Evolutionary conservation across 768 basidiomycete genomes (phyloP), one percentile per base, ranked within the genome.

Genomic region (Mycena olivaceomarginata): DNA sequence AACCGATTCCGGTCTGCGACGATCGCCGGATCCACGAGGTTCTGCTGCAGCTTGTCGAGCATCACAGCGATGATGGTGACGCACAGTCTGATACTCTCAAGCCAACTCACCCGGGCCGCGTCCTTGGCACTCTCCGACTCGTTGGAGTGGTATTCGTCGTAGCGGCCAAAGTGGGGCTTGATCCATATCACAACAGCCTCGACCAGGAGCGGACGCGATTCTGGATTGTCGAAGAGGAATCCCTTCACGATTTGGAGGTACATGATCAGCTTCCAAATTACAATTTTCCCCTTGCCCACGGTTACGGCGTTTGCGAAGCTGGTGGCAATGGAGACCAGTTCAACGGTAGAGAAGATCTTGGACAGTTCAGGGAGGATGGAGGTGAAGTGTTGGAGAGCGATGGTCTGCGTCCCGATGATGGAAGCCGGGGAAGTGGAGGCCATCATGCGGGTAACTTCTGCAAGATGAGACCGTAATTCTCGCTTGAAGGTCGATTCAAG

Each of bases 361-460:
- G 93, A 89, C 22, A 99, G 89, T 82, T 97, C 96, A 5, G 98
- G 97, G 12, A 99, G 89, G 77, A 98, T 95, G 31, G 96, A 94
- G 3, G 96, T 95, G 83, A 98, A 99, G 85, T 97, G 95, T 82
- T 98, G 97, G 15, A 98, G 88, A 7, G 97, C 97, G 75, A 98
- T 94, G 1, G 97, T 97, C 82, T 99, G 98, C 2, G 98, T 98
- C 67, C 98, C 98, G 65, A 99, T 97, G 83, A 98, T 95, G n/a
- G 95, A 93, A 7, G 93, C 90, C 0, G 97, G 97, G 3, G 93
- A 89, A 0, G 91, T 89, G 2, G 91, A 92, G 0, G 93, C 90
- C 98, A 99, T 98, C 92, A 99, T 94, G 60, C 92, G 89, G 80
- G 96, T 98, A 74, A 98, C 93, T 79, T 96, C 94, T 2, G 87